Evolutionary conservation across 164 flowering plant genomes (phyloP), one percentile per base, ranked within the genome.

Genomic region (Malania oleifera): DNA sequence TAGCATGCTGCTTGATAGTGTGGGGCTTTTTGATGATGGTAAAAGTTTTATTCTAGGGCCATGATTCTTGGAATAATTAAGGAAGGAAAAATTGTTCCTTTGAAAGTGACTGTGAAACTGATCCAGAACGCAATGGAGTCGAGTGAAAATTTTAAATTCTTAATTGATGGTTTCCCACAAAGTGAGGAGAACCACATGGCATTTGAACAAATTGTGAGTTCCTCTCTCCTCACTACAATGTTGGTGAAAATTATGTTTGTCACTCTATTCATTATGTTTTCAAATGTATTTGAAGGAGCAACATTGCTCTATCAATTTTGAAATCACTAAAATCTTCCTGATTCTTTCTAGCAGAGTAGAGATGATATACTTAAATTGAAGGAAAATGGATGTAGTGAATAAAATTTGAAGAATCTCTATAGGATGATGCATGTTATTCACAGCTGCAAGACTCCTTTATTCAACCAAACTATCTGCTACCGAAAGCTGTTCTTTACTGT

Each of bases 141-240:
- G 44, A 83, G 80, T 61, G 74, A 75, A 35, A 75, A 67, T 57
- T 23, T 74, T 69, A 86, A 78, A 67, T 83, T 85, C 77, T 92
- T 93, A 43, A 83, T 93, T 60, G 99, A 93, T 75, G 99, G 99
- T 24, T 93, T 93, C 65, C 99, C 99, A 24, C 80, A 97, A 52
- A 83, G 70, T 66, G 95, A 93, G 67, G 97, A 93, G 74, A 93
- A 93, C 52, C 96, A 95, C 47, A 52, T 77, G 53, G 84, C 96
- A 53, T 93, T 84, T 68, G 97, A 93, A 73, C 63, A 56, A 46
- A 74, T 85, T 64, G 99, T 93, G 73, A 88, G 99, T 79, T 56
- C 48, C 58, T 60, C 18, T 65, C 19, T 37, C 34, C 22, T 23
- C 40, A 25, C 22, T 64, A 1, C 9, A 31, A 4, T 31, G 35